Base-by-base conservation (phyloP, 2,329 filamentous ascomycete species). In the Aspergillus candidus region DNA sequence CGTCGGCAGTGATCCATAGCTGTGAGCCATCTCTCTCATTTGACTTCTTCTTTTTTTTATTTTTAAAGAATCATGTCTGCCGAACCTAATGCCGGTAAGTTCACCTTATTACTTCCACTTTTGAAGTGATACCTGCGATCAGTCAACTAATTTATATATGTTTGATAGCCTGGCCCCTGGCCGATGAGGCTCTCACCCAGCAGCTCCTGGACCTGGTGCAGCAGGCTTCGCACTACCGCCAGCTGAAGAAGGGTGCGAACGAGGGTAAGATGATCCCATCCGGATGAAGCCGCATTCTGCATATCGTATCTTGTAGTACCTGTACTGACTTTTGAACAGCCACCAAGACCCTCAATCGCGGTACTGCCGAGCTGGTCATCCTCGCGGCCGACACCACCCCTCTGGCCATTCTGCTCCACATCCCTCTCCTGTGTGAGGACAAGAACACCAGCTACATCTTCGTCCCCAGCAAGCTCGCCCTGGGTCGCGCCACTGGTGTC, bases 211-310 rank as follows among this genome's bases (percentile, higher is more conserved):
- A 94, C 58, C 77, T 89, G 44, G 77, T 90, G 50, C 86, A 91
- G 73, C 83, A 86, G 61, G 82, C 74, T 43, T 74, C 71, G 35
- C 74, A 71, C 59, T 70, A 67, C 53, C 72, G 83, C 40, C 87
- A 93, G 76, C 72, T 90, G 55, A 93, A 93, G 78, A 94, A 93
- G 77, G 87, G 88, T 50, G 87, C 86, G 65, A 91, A 90, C 77
- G 85, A 88, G 68, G 75, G 72, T 73, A 66, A 40, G 47, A 45
- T 33, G 47, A 46, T 42, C 31, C 35, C 43, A n/a, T 41, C 15
- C n/a, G 15, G 13, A 6, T 14, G 6, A 4, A 35, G 14, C 13
- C 13, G 34, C 34, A 35, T 29, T 32, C 18, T 15, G 11, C n/a
- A 22, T 35, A 8, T 35, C 18, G 3, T 37, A 10, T 22, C 6